phyloP scores from a whole-genome alignment of 805 yeast genomes.

The Lipomyces lipofer region DNA sequence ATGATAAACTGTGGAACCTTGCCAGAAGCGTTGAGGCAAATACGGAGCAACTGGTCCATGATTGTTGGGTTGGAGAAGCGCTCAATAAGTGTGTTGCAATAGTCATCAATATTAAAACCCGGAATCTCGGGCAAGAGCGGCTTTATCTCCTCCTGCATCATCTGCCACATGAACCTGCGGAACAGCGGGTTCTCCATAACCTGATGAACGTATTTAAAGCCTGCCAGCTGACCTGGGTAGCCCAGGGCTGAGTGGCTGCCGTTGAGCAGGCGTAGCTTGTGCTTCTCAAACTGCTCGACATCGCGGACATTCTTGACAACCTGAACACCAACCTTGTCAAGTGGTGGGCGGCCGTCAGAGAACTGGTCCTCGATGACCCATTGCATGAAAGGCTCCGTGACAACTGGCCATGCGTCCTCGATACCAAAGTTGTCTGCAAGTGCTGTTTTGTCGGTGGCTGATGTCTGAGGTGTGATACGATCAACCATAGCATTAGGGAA shows the following conservation, averaged over 20 bases:
- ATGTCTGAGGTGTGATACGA: constrained; percentile 5
- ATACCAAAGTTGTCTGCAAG: background rate
- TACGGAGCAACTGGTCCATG: constrained; percentile 2
- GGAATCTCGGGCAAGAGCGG: constrained; percentile 3
- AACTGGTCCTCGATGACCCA: constrained; percentile 3
- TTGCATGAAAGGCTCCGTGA: constrained; percentile 5
- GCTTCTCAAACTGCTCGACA: constrained; percentile 2
- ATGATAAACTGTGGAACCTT: constrained; percentile 1
- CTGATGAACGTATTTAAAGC: constrained; percentile 3
- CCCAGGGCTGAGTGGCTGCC: constrained; percentile 6
- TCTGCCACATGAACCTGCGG: constrained; percentile 2
- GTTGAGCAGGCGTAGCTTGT: constrained; percentile 3
- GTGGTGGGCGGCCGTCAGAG: constrained; percentile 2
- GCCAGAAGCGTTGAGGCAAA: constrained; percentile 3
- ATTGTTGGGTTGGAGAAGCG: constrained; percentile 3
- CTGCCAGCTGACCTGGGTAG: constrained; percentile 1
- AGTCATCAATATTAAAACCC: constrained; percentile 1
- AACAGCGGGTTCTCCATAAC: constrained; percentile 3
- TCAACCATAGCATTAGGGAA: constrained; percentile 2
- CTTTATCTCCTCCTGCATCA: constrained; percentile 1
- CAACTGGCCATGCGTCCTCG: constrained; percentile 6
- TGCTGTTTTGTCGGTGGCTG: constrained; percentile 3
- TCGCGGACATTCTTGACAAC: constrained; percentile 1
- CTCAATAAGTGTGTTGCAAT: constrained; percentile 1
- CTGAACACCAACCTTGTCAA: constrained; percentile 4